These are phyloP conservation scores for Pyrenophora graminea DNA, from an alignment of 2,329 filamentous ascomycete species.

Conservation along the genomic window DNA sequence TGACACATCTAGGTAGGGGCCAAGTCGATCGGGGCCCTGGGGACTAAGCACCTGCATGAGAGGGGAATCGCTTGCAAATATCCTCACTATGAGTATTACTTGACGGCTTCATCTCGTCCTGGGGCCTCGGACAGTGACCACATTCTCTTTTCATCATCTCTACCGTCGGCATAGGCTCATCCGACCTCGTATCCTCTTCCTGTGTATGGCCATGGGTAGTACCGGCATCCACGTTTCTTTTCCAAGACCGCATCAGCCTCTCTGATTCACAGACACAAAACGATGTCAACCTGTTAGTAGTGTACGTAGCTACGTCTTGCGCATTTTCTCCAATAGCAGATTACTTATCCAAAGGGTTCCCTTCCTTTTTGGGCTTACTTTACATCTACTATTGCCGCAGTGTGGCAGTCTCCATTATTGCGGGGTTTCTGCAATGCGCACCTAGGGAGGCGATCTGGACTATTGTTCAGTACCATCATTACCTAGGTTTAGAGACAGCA, in stretches of 20 bases:
- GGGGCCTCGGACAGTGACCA: slow-evolving; percentile 58
- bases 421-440: no score
- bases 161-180: slow-evolving; percentile 61
- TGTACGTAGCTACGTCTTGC: slow-evolving; percentile 59
- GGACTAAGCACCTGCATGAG: no score
- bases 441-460: no score
- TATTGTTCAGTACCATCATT: no score
- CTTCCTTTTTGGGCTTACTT: slow-evolving; percentile 60
- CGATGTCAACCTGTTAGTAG: slow-evolving; percentile 59
- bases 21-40: no score
- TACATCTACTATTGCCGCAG: slow-evolving; percentile 58
- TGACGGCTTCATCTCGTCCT: slow-evolving; percentile 12
- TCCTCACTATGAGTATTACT: background rate
- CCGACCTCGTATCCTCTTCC: slow-evolving; percentile 59
- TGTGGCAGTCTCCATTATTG: slow-evolving; percentile 51
- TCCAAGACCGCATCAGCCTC: slow-evolving; percentile 56
- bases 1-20: background rate
- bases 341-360: slow-evolving; percentile 60
- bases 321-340: slow-evolving; percentile 58
- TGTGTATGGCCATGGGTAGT: slow-evolving; percentile 61
- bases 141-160: slow-evolving; percentile 62
- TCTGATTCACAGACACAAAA: slow-evolving; percentile 56
- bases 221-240: slow-evolving; percentile 62
- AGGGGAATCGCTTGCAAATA: no score
- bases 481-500: no score